phyloP scores from a whole-genome alignment of 805 yeast species.

The Ogataea saltuana region DNA sequence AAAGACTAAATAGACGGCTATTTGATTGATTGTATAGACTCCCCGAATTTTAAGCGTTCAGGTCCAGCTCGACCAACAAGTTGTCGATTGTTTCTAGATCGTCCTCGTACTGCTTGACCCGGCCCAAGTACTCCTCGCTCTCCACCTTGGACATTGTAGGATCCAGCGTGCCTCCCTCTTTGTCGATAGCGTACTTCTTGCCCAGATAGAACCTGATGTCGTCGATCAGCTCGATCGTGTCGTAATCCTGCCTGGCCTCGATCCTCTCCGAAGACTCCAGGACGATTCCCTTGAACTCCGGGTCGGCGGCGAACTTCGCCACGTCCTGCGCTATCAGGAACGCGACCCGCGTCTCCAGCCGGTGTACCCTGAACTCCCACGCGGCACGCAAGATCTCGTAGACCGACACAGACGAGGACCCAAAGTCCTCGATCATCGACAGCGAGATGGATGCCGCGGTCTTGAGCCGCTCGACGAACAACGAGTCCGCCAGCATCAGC shows the following conservation, averaged over 20 bases:
- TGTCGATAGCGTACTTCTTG: conserved; percentile 37
- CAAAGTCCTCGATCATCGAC: conserved; percentile 32
- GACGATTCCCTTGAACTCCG: conserved; percentile 38
- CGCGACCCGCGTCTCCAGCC: conserved; percentile 66
- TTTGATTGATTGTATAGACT: conserved; percentile 1
- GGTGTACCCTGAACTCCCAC: conserved; percentile 66
- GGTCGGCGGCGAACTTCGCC: conserved; percentile 36
- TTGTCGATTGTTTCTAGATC: conserved; percentile 44
- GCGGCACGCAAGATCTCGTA: conserved; percentile 62
- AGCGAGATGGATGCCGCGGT: conserved; percentile 58
- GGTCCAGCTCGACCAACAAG: conserved; percentile 38
- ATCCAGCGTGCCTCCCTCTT: conserved; percentile 24
- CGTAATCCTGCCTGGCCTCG: conserved; percentile 64
- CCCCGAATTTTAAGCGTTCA: conserved; percentile 41
- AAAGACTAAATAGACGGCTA: conserved; percentile 26
- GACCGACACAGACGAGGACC: conserved; percentile 36
- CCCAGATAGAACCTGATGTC: conserved; percentile 68
- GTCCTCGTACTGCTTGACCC: conserved; percentile 31
- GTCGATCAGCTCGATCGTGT: conserved; percentile 77
- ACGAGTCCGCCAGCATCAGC: conserved; percentile 57
- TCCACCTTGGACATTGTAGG: conserved; percentile 15
- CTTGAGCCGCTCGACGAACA: conserved; percentile 63
- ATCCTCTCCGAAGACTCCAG: conserved; percentile 51
- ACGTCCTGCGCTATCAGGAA: conserved; percentile 55
- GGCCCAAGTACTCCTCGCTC: conserved; percentile 22